These are phyloP conservation scores for Omphalotus guepiniiformis DNA, from an alignment of 768 basidiomycete genomes.

Conservation along the genomic window DNA sequence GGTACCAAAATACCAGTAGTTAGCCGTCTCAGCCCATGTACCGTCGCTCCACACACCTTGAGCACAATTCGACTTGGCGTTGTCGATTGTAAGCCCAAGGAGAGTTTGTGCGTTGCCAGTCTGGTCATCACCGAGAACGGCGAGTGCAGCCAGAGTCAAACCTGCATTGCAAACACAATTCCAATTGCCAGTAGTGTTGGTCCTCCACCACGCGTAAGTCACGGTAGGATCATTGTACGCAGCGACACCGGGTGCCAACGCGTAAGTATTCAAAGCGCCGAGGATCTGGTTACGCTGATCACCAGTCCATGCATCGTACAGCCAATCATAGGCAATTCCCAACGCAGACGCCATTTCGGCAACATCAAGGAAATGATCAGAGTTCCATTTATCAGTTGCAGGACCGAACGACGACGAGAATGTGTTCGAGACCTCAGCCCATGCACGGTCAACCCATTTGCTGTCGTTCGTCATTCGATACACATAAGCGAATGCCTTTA, in stretches of 20 bases:
- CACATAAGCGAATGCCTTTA: constrained; percentile 91
- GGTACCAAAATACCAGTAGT: constrained; percentile 95
- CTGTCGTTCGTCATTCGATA: constrained; percentile 91
- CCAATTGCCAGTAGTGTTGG: constrained; percentile 85
- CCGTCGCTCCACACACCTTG: constrained; percentile 64
- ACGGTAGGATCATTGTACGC: constrained; percentile 44
- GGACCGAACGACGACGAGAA: constrained; percentile 52
- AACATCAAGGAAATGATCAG: constrained; percentile 86
- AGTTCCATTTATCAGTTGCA: constrained; percentile 74
- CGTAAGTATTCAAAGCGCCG: constrained; percentile 70
- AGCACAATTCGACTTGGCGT: constrained; percentile 80
- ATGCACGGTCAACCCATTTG: constrained; percentile 83
- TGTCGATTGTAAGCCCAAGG: constrained; percentile 65
- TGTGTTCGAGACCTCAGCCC: constrained; percentile 75
- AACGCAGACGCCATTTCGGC: constrained; percentile 87
- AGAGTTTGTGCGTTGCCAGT: constrained; percentile 66
- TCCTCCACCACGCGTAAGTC: constrained; percentile 72
- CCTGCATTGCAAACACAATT: constrained; percentile 96
- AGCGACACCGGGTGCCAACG: constrained; percentile 60
- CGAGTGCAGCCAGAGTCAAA: constrained; percentile 82
- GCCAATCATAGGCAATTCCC: constrained; percentile 94
- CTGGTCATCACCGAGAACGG: constrained; percentile 81
- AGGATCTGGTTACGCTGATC: constrained; percentile 69
- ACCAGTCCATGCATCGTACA: constrained; percentile 78
- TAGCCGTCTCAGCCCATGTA: constrained; percentile 91